Evolutionary conservation across 2,329 filamentous ascomycete genomes (phyloP), one percentile per base, ranked within the genome.

Genomic region (Immersiporthe knoxdaviesiana): DNA sequence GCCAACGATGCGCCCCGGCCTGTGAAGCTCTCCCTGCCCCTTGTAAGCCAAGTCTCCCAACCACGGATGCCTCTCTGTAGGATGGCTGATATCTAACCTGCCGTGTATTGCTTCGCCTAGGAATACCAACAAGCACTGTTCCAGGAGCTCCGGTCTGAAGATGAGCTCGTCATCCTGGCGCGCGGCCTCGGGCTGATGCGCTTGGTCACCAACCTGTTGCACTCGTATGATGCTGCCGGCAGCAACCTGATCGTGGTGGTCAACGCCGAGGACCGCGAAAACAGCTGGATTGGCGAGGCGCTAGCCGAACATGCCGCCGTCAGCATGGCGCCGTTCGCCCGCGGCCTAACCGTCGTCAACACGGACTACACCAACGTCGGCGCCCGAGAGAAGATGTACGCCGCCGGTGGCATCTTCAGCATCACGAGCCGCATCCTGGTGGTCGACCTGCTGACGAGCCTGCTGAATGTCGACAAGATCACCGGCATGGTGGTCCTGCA

Each of bases 51-150:
- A n/a, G 35, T 35, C 12, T 12, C 62, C 52, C 32, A 21, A 21
- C 63, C 67, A 35, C 56, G 37, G 35, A 35, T 47, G 39, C 27
- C 52, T 41, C n/a, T n/a, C n/a, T n/a, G n/a, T n/a, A n/a, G n/a
- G n/a, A n/a, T n/a, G n/a, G n/a, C 7, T 47, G 44, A 16, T 47
- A 35, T 37, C 32, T 56, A 68, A 60, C 69, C 35, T 30, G 14
- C n/a, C 63, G 70, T 24, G 67, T 27, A 24, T 54, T 41, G 30
- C 10, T 41, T 7, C 41, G 6, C 37, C 5, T 71, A 91, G 89
- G 85, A 94, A 85, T 99, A 97, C 80, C 96, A 99, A 83, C 94
- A 98, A 83, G 91, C 93, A 77, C 89, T 98, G 76, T 98, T 98
- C 83, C 93, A 92, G 79, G 92, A 96, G 81, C 89, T 97, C 74